Evolutionary conservation across 352 stramenopile species (phyloP), one percentile per base, ranked within the genome.

Genomic region (Hyaloperonospora arabidopsidis): DNA sequence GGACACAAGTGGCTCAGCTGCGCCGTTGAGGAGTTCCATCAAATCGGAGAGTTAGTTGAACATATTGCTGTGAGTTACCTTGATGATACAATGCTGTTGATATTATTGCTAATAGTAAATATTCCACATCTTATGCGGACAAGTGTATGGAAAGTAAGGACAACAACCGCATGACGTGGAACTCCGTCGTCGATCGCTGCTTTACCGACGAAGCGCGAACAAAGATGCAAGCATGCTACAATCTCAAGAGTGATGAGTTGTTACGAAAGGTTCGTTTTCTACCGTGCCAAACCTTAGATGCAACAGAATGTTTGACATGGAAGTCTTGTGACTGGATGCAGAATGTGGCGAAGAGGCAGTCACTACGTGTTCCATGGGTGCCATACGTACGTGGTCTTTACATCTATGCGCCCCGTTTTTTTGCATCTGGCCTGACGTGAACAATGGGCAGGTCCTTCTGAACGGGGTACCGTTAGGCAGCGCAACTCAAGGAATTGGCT

Each of bases 1-100:
- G 83, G 78, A 10, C 83, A 93, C 61, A 79, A 79, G 45, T 93
- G 78, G 74, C 68, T 93, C 38, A 87, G 78, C 56, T 93, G 83
- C 48, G 77, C 68, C 4, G 74, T 88, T 19, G 72, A 84, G 5
- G 68, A 88, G 29, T 87, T 84, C 44, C 68, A 73, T 2, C 60
- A 86, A 58, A 48, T 93, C 2, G 68, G 71, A 17, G 72, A 86
- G 34, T 52, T 83, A 43, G 78, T 87, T 14, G 73, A 86, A 35
- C 57, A 73, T 45, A 56, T 93, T 25, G 76, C 75, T 56, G 79
- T 87, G 44, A 45, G 70, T 75, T 28, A 4, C 46, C 13, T 19
- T 23, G 14, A 43, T 32, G n/a, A 44, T 21, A 36, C 17, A 49
- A 29, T 11, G 5, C 44, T 52, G 23, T 36, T 4, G 17, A 35